These are phyloP conservation scores for Fusarium lateritium DNA, from an alignment of 2,329 filamentous ascomycete species.

Conservation along the genomic window DNA sequence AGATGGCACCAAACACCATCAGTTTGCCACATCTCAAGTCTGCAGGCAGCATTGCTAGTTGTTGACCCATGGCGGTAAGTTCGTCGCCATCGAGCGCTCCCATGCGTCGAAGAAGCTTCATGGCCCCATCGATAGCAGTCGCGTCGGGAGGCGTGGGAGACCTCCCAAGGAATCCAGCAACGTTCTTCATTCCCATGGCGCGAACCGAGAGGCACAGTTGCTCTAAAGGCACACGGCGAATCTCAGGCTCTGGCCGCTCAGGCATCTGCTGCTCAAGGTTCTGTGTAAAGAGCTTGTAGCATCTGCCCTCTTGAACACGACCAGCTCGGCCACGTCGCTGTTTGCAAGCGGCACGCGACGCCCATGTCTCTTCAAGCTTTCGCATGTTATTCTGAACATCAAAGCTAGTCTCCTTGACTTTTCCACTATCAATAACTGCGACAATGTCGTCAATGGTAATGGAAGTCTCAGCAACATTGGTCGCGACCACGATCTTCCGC, in stretches of 20 bases:
- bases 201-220: slow-evolving; percentile 95
- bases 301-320: slow-evolving; percentile 89
- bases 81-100: slow-evolving; percentile 89
- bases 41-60: slow-evolving; percentile 94
- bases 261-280: slow-evolving; percentile 90
- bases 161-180: slow-evolving; percentile 83
- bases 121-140: slow-evolving; percentile 86
- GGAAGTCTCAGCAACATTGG: slow-evolving; percentile 97
- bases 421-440: slow-evolving; percentile 93
- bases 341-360: slow-evolving; percentile 92
- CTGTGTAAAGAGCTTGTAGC: slow-evolving; percentile 95
- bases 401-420: slow-evolving; percentile 97
- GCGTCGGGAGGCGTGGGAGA: slow-evolving; percentile 92
- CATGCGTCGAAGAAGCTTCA: slow-evolving; percentile 84
- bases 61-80: slow-evolving; percentile 90
- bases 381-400: slow-evolving; percentile 95
- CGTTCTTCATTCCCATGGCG: slow-evolving; percentile 91
- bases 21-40: slow-evolving; percentile 94
- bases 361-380: slow-evolving; percentile 94
- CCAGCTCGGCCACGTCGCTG: slow-evolving; percentile 94
- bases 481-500: slow-evolving; percentile 93
- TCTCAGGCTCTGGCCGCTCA: slow-evolving; percentile 92
- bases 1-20: slow-evolving; percentile 94
- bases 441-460: slow-evolving; percentile 99
- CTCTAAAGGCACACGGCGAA: slow-evolving; percentile 91